These are phyloP conservation scores for Cryphonectria carpinicola DNA, from an alignment of 2,329 filamentous ascomycete species.

Conservation along the genomic window DNA sequence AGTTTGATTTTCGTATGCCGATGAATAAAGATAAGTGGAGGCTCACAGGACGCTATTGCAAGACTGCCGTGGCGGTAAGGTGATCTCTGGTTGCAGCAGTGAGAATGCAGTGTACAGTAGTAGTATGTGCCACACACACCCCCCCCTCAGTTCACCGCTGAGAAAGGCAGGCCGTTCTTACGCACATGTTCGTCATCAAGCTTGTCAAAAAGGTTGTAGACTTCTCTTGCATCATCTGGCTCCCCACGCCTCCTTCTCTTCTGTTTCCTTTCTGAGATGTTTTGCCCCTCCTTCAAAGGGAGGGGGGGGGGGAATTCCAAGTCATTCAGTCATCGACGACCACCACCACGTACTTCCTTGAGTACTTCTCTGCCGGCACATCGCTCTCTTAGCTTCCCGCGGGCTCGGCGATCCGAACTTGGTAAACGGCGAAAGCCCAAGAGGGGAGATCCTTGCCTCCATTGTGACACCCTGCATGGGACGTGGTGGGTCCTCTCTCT, in stretches of 20 bases:
- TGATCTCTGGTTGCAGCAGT: not conserved
- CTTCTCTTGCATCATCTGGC: not conserved
- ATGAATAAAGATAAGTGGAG: constrained; percentile 3
- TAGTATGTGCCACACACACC: not conserved
- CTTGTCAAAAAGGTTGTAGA: not conserved
- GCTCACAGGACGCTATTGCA: not conserved
- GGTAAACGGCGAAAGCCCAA: not conserved
- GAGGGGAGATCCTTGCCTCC: not conserved
- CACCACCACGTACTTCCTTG: too few species aligned
- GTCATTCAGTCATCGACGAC: not conserved
- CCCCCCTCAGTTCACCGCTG: not conserved
- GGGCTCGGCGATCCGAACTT: not conserved
- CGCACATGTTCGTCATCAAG: not conserved
- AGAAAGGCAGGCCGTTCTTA: not conserved
- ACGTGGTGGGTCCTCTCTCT: not conserved
- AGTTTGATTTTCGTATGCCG: constrained; percentile 3
- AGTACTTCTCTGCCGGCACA: not conserved
- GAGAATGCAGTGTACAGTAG: not conserved
- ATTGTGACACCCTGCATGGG: not conserved
- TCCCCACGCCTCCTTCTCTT: not conserved
- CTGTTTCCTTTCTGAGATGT: constrained; percentile 1
- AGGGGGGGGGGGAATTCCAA: too few species aligned
- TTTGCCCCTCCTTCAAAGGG: too few species aligned
- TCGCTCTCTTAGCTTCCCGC: not conserved
- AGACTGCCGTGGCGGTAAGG: not conserved